Evolutionary conservation across 1,284 basidiomycete species (phyloP), one percentile per base, ranked within the genome.

Genomic region (Sporisorium sorghi): DNA sequence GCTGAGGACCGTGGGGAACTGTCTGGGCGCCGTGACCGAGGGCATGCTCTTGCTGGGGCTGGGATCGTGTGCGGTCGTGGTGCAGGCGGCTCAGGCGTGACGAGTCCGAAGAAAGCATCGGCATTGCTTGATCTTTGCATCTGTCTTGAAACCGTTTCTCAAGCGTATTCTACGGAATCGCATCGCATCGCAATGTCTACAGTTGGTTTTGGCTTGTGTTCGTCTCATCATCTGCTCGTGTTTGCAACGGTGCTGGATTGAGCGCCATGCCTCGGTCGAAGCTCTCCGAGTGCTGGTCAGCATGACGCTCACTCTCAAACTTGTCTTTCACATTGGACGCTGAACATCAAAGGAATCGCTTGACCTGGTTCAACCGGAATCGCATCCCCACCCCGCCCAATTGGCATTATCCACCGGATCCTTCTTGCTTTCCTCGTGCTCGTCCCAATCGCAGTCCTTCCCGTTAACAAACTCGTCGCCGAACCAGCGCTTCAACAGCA

Each of bases 311-410:
- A n/a, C n/a, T n/a, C n/a, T n/a, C n/a, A n/a, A n/a, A n/a, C n/a
- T n/a, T n/a, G n/a, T n/a, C n/a, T n/a, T n/a, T 30, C n/a, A 14
- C n/a, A 11, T 30, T 53, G 3, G 11, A 42, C 40, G 26, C 14
- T 33, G 32, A 42, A n/a, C n/a, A n/a, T n/a, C n/a, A n/a, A n/a
- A 30, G 17, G 6, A 7, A 39, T 9, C 23, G n/a, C 50, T 14
- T 3, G 30, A 35, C 33, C 14, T 24, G 14, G 17, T 37, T 59
- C 58, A 80, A 42, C 72, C 77, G 14, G 76, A 74, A 39, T 75
- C 56, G 49, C 82, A 84, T 15, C 82, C 82, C 82, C 82, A 84
- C 1, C 63, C 71, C 2, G 74, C 76, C 82, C 82, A 84, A 26
- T 72, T 73, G 2, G 9, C n/a, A 21, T 71, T 62, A 15, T 71